A percentile compares a stretch with the other conserved stretches of the same genome.
phyloP scores from a whole-genome alignment of 106 monocot species.

The Alisma plantagoaquatica region DNA sequence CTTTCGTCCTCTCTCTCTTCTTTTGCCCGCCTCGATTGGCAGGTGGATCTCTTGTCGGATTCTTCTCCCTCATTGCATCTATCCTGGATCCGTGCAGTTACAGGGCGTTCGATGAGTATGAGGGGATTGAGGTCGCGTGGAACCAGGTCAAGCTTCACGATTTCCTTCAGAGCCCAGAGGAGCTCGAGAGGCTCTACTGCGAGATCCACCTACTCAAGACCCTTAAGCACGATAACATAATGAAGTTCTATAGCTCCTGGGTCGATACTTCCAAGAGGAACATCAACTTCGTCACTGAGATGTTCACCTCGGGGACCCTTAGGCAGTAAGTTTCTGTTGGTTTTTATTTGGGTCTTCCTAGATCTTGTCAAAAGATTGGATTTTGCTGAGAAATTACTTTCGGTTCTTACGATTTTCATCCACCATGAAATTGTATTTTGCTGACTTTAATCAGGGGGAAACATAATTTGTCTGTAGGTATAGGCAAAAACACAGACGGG shows the following conservation, averaged over 20 bases:
- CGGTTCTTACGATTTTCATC: too few relatives aligned
- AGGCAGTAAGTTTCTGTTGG: constrained; percentile 79
- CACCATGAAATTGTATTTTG: neutral
- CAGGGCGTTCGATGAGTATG: constrained; percentile 64
- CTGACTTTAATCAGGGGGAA: neutral
- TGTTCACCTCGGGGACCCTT: constrained; percentile 95
- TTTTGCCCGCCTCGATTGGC: too few relatives aligned
- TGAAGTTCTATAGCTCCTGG: constrained; percentile 89
- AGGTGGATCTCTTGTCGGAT: neutral
- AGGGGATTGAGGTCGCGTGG: constrained; percentile 98
- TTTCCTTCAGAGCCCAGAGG: constrained; percentile 84
- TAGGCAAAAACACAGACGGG: constrained; percentile 71
- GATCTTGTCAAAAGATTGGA: too few relatives aligned
- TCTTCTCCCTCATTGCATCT: neutral
- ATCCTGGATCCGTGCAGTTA: constrained; percentile 33
- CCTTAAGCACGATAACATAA: constrained; percentile 84
- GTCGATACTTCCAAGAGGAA: constrained; percentile 89
- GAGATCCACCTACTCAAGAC: constrained; percentile 98
- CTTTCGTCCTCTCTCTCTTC: too few relatives aligned
- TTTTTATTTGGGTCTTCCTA: too few relatives aligned
- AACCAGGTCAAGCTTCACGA: constrained; percentile 89
- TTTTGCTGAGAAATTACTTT: too few relatives aligned
- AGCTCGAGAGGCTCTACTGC: constrained; percentile 87
- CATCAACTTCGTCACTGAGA: constrained; percentile 82
- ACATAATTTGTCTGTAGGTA: constrained; percentile 37